Base-by-base conservation (phyloP, 345 rosid genomes). In the Aquilaria yunnanensis region DNA sequence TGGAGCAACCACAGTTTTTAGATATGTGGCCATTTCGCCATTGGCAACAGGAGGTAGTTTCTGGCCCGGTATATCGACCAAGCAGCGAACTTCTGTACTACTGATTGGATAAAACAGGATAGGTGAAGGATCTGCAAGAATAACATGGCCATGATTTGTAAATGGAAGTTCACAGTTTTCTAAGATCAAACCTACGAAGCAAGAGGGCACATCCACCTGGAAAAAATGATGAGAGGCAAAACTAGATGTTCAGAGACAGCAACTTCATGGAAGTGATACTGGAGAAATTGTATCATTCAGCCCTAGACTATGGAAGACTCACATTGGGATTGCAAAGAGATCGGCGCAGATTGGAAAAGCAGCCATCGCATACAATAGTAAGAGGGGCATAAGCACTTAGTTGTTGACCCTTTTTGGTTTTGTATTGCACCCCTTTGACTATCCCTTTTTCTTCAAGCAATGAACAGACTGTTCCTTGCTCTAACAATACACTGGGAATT, bases 291-390 rank as follows among this genome's bases (percentile, higher is more conserved):
- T 9, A 56, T 16, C 14, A 12, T n/a, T 41, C 3, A 43, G 46
- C 48, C 31, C 47, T 51, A 32, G 0, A 53, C 41, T 23, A 33
- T 12, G 13, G 50, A 9, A 53, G 69, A 32, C 70, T 32, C 55
- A 81, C 83, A 82, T 82, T 80, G 1, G 84, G 82, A 32, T 77
- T 82, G 80, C 87, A 82, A 57, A 82, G 87, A 73, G 80, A 70
- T 49, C 82, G 78, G 6, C 79, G 80, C 61, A 82, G 66, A 64
- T 80, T 79, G 14, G 84, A 80, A 80, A 82, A 82, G 71, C 87
- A 82, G 60, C 87, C 87, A 64, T 82, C 84, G 56, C 87, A 82
- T 1, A 82, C 84, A 54, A 82, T 75, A 10, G 87, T 80, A 49
- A 82, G 79, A 56, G 87, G 80, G 61, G 87, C 82, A 71, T 57